Conservation (phyloP, 305 asterid genomes). For the Fraxinus latifolia region DNA sequence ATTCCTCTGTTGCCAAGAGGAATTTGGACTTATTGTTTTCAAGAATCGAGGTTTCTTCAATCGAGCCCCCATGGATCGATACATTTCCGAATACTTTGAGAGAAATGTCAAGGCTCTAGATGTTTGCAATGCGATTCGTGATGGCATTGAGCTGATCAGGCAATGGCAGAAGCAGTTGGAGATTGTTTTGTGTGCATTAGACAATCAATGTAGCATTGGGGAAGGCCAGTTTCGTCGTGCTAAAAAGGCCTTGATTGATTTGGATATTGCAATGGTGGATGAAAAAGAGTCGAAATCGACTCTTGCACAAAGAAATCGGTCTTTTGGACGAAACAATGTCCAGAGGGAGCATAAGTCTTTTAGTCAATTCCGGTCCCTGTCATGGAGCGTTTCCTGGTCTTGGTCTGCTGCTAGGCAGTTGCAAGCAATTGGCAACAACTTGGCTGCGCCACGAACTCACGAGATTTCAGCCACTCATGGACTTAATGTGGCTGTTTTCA, state of each 20-base stretch:
- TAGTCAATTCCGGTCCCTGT: slow-evolving; percentile 40
- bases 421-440: slow-evolving; percentile 39
- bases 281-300: slow-evolving; percentile 30
- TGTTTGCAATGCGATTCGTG: slow-evolving; percentile 53
- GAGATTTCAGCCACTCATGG: slow-evolving; percentile 39
- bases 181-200: slow-evolving; percentile 40
- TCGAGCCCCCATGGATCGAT: slow-evolving; percentile 37
- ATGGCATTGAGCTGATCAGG: slow-evolving; percentile 49
- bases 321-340: slow-evolving; percentile 39
- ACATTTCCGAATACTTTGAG: slow-evolving; percentile 39
- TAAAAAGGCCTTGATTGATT: slow-evolving; percentile 41
- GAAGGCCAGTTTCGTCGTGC: slow-evolving; percentile 58
- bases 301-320: slow-evolving; percentile 35
- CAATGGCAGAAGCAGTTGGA: slow-evolving; percentile 48
- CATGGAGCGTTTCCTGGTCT: slow-evolving; percentile 50
- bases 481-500: slow-evolving; percentile 39
- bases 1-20: slow-evolving; percentile 57
- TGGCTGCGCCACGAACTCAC: slow-evolving; percentile 31
- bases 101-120: slow-evolving; percentile 50
- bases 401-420: slow-evolving; percentile 58
- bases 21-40: slow-evolving; percentile 36
- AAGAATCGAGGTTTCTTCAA: slow-evolving; percentile 30
- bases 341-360: slow-evolving; percentile 28
- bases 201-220: slow-evolving; percentile 39
- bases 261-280: slow-evolving; percentile 40